These are phyloP conservation scores for Groenewaldozyma tartarivorans DNA, from an alignment of 805 yeast genomes.

Conservation along the genomic window DNA sequence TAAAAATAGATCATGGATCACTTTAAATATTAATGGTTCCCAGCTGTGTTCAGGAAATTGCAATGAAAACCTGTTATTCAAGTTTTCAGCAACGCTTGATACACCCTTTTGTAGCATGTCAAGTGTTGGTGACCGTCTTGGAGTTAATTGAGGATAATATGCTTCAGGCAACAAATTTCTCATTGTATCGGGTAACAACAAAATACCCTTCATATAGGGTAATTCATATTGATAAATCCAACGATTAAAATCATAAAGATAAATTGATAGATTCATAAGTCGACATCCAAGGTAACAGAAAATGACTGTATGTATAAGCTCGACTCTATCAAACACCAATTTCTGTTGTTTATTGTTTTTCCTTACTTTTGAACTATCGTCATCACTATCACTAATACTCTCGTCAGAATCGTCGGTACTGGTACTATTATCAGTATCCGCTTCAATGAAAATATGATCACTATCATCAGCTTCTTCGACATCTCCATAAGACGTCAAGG, in stretches of 20 bases:
- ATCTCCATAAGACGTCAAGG: constrained; percentile 1
- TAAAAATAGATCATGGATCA: constrained; percentile 35
- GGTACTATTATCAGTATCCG: neutral
- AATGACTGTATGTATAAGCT: constrained; percentile 22
- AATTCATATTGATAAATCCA: constrained; percentile 24
- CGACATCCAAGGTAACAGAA: constrained; percentile 21
- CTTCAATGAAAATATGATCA: neutral
- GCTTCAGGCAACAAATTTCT: constrained; percentile 5
- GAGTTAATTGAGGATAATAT: constrained; percentile 6
- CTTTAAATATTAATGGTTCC: constrained; percentile 34
- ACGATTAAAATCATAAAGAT: constrained; percentile 19
- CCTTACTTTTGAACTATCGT: constrained; percentile 41
- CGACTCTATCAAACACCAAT: constrained; percentile 24
- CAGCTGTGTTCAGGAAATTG: constrained; percentile 20
- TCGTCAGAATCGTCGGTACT: constrained; percentile 1
- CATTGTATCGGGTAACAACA: constrained; percentile 13
- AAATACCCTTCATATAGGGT: constrained; percentile 18
- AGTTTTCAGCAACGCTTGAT: constrained; percentile 4
- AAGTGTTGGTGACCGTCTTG: constrained; percentile 8
- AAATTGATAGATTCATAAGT: constrained; percentile 18
- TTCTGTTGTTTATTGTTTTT: constrained; percentile 33
- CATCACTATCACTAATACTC: constrained; percentile 4
- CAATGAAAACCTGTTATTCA: constrained; percentile 4
- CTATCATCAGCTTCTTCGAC: neutral
- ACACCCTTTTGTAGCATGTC: constrained; percentile 5